Evolutionary conservation across 345 rosid genomes (phyloP), one percentile per base, ranked within the genome.

Genomic region (Salix dunnii): DNA sequence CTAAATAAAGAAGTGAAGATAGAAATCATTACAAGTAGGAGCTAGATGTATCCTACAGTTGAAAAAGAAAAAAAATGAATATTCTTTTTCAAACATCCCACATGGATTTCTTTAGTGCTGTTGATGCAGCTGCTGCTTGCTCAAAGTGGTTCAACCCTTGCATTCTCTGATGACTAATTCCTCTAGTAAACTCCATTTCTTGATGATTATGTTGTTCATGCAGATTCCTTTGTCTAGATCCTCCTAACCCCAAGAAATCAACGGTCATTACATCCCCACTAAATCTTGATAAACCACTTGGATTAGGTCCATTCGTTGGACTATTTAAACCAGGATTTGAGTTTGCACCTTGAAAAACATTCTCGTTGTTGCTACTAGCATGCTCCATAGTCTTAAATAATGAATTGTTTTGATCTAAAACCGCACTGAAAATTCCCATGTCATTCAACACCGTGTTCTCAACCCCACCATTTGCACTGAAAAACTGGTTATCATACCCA

Each of bases 211-310:
- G 79, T 9, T 68, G 67, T 58, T 83, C 85, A 61, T 78, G 85
- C 12, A 81, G 72, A 74, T 40, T 76, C 43, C 83, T 78, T 2
- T 78, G 13, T 67, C 87, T 80, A 61, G 84, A 68, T 74, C 84
- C 86, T 51, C 91, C 88, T 42, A 89, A 62, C 51, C 92, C 92
- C 80, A 89, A 76, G 88, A 89, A 89, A 84, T 89, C 90, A 66
- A 89, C 88, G 1, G 92, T 89, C 85, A 77, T 83, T 67, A 78
- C 74, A 14, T 83, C 89, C 64, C 77, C 85, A 27, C 23, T 77
- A 6, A 79, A 84, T 18, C 75, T 70, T 40, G 83, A 53, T 18
- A 72, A 63, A n/a, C 76, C 76, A 42, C 69, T 58, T 55, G 74
- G 71, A 28, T 74, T 71, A 0, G 48, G 49, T 63, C 67, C 70